A percentile compares a stretch with the other conserved stretches of the same genome.
phyloP scores from a whole-genome alignment of 2,329 filamentous ascomycete species.

The Fusarium nanum region DNA sequence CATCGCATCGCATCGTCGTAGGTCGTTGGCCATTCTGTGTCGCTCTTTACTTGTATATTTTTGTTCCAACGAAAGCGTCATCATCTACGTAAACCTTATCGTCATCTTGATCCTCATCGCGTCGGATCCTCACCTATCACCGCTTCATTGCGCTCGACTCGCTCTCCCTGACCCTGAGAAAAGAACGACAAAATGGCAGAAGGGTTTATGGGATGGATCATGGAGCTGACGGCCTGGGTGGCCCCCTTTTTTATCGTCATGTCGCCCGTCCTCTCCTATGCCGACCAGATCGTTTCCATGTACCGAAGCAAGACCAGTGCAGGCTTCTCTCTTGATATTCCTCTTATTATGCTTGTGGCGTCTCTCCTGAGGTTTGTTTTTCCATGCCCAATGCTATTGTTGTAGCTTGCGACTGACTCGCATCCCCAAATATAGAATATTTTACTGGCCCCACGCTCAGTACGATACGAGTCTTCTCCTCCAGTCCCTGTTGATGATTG shows the following conservation, averaged over 20 bases:
- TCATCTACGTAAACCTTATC: constrained; percentile 8
- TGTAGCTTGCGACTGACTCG: constrained; percentile 33
- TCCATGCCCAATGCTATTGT: not conserved
- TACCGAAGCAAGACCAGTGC: constrained; percentile 71
- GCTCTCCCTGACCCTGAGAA: not conserved
- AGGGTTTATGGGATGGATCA: constrained; percentile 40
- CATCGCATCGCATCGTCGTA: not conserved
- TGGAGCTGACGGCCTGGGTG: constrained; percentile 61
- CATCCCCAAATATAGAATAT: constrained; percentile 62
- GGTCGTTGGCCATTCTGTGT: not conserved
- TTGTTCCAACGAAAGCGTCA: constrained; percentile 17
- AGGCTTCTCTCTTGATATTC: constrained; percentile 77
- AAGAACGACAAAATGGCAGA: constrained; percentile 19
- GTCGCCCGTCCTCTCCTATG: constrained; percentile 73
- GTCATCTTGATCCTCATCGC: constrained; percentile 7
- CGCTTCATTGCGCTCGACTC: not conserved
- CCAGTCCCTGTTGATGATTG: constrained; percentile 74
- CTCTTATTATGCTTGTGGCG: constrained; percentile 77
- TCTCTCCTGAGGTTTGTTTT: constrained; percentile 69
- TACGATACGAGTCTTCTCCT: constrained; percentile 73
- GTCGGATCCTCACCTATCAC: constrained; percentile 5
- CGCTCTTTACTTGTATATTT: not conserved
- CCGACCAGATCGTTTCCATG: constrained; percentile 74
- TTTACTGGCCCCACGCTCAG: constrained; percentile 75
- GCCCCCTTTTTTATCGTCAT: constrained; percentile 72